Conservation (phyloP, 768 basidiomycete species). For the Calocera cornea region DNA sequence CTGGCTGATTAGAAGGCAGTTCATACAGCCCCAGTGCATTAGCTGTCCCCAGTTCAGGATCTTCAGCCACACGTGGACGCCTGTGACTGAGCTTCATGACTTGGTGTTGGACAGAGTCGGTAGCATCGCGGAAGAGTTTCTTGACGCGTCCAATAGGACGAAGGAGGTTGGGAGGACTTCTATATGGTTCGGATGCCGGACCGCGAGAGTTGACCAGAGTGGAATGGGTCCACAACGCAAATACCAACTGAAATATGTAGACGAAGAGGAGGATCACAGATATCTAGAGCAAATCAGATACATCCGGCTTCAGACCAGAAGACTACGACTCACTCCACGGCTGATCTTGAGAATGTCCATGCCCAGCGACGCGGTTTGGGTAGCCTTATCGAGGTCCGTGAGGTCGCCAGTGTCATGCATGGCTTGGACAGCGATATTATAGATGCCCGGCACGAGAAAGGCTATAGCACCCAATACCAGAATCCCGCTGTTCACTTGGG, state of each 20-base stretch:
- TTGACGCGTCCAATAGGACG: too few species aligned
- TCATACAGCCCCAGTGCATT: too few species aligned
- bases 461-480: conserved; percentile 68
- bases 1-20: too few species aligned
- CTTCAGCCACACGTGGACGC: too few species aligned
- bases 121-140: too few species aligned
- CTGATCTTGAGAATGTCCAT: conserved; percentile 53
- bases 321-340: conserved; percentile 43
- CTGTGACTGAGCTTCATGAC: too few species aligned
- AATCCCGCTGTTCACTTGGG: conserved; percentile 61
- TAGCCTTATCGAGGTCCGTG: conserved; percentile 15
- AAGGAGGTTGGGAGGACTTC: too few species aligned
- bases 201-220: conserved; percentile 6
- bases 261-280: conserved; percentile 48
- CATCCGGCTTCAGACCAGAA: neutral
- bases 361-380: conserved; percentile 26
- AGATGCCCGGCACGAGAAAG: conserved; percentile 42
- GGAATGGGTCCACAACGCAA: conserved; percentile 64
- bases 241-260: conserved; percentile 60
- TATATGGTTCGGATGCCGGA: neutral
- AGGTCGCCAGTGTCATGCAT: neutral
- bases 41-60: too few species aligned
- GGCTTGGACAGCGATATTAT: neutral
- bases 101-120: too few species aligned
- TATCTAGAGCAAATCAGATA: conserved; percentile 33